A percentile compares a stretch with the other conserved stretches of the same genome.
phyloP scores from a whole-genome alignment of 2,329 filamentous ascomycete species.

The Phyllosticta citrichinensis region DNA sequence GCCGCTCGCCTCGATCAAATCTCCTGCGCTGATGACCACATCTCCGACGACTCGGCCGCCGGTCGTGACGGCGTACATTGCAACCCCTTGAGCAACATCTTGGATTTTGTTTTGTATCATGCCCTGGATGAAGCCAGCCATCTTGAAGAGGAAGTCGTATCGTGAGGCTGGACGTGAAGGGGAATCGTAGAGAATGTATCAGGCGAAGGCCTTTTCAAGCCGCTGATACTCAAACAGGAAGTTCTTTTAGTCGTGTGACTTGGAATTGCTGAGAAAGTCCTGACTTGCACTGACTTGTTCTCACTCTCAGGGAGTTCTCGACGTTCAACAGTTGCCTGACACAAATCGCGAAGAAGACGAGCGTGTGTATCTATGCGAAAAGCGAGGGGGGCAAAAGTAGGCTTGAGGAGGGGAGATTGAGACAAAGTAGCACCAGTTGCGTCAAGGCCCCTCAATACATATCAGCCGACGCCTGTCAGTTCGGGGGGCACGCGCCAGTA shows the following conservation, averaged over 20 bases:
- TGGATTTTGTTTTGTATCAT: slow-evolving; percentile 7
- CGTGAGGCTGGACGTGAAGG: background rate
- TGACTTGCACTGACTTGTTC: background rate
- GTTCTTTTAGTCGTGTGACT: background rate
- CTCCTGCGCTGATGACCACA: slow-evolving; percentile 8
- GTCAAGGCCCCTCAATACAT: background rate
- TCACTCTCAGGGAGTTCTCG: background rate
- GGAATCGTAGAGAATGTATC: background rate
- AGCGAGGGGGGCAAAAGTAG: background rate
- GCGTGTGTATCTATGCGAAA: background rate
- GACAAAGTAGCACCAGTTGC: background rate
- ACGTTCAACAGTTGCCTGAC: background rate
- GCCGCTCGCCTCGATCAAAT: slow-evolving; percentile 8
- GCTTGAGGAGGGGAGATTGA: background rate
- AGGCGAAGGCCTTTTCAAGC: background rate
- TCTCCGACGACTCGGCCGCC: slow-evolving; percentile 9
- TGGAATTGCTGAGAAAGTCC: background rate
- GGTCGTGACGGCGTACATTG: slow-evolving; percentile 10
- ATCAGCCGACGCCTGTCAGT: background rate
- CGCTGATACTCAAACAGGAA: background rate
- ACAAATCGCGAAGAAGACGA: background rate
- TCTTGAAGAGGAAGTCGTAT: background rate
- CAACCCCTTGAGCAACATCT: slow-evolving; percentile 4
- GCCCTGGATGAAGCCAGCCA: slow-evolving; percentile 7
- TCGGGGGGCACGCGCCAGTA: background rate